A percentile compares a stretch with the other conserved stretches of the same genome.
Conservation (phyloP, 345 rosid genomes). For the Alliaria petiolata region DNA sequence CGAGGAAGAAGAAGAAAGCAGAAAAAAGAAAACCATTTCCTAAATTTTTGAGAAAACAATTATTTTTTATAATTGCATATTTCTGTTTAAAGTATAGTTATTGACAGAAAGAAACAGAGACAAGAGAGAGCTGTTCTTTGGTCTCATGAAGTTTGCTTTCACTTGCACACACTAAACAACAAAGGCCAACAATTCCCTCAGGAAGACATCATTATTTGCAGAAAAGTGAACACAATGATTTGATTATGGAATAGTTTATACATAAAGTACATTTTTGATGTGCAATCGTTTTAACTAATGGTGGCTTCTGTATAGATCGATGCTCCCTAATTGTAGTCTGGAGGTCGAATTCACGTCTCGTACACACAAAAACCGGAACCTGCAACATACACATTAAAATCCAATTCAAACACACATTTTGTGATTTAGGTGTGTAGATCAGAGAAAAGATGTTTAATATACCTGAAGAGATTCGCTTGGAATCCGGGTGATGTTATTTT, state of each 20-base stretch:
- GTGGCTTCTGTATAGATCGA: constrained; percentile 49
- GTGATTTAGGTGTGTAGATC: background rate
- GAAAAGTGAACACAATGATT: background rate
- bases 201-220: background rate
- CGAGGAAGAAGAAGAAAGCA: background rate
- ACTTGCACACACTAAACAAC: too few relatives aligned
- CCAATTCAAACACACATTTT: background rate
- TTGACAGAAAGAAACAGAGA: background rate
- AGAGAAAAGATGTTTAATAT: too few relatives aligned
- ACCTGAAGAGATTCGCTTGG: constrained; percentile 76
- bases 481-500: constrained; percentile 38
- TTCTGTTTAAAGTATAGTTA: background rate
- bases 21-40: too few relatives aligned
- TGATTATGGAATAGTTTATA: background rate
- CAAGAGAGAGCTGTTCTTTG: background rate
- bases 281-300: background rate
- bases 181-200: background rate
- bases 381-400: constrained; percentile 30
- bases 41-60: too few relatives aligned
- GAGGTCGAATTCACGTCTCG: constrained; percentile 50
- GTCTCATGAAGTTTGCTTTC: background rate
- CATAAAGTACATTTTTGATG: constrained; percentile 2
- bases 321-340: constrained; percentile 76
- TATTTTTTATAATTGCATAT: too few relatives aligned
- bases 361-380: constrained; percentile 61